Conservation (phyloP, 768 basidiomycete species). For the Pisolithus sp. region DNA sequence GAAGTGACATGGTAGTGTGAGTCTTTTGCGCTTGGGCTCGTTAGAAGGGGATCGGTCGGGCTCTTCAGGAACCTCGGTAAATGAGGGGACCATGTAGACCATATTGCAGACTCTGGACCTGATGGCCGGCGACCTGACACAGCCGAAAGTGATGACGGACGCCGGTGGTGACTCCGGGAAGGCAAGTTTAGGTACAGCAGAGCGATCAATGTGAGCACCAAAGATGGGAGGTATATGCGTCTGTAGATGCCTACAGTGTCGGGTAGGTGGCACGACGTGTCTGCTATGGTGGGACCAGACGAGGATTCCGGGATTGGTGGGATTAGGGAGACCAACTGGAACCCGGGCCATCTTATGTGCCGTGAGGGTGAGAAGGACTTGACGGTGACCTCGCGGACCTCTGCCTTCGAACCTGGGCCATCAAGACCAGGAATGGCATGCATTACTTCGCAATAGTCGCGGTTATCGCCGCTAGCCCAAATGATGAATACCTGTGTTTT, state of each 20-base stretch:
- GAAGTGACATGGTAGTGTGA: constrained; percentile 38
- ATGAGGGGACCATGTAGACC: constrained; percentile 39
- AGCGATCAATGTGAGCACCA: constrained; percentile 45
- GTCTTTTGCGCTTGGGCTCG: constrained; percentile 26
- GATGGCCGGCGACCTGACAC: constrained; percentile 28
- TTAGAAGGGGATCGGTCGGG: constrained; percentile 34
- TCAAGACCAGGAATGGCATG: constrained; percentile 38
- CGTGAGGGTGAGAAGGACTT: constrained; percentile 80
- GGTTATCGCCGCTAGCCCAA: constrained; percentile 72
- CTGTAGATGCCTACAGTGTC: constrained; percentile 57
- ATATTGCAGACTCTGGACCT: constrained; percentile 33
- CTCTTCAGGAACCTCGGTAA: constrained; percentile 31
- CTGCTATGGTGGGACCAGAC: constrained; percentile 42
- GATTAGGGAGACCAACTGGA: constrained; percentile 76
- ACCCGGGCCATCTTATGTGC: constrained; percentile 71
- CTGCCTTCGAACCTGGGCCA: constrained; percentile 13
- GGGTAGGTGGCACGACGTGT: constrained; percentile 75
- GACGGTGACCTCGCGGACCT: constrained; percentile 73
- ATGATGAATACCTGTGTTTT: neutral
- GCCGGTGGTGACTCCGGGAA: constrained; percentile 11
- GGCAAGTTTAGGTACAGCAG: constrained; percentile 41
- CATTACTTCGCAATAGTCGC: constrained; percentile 80
- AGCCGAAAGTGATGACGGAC: constrained; percentile 20
- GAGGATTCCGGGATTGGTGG: constrained; percentile 24
- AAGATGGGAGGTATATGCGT: constrained; percentile 56